phyloP scores from a whole-genome alignment of 495 filamentous ascomycete genomes.

The Daldinia childiae region DNA sequence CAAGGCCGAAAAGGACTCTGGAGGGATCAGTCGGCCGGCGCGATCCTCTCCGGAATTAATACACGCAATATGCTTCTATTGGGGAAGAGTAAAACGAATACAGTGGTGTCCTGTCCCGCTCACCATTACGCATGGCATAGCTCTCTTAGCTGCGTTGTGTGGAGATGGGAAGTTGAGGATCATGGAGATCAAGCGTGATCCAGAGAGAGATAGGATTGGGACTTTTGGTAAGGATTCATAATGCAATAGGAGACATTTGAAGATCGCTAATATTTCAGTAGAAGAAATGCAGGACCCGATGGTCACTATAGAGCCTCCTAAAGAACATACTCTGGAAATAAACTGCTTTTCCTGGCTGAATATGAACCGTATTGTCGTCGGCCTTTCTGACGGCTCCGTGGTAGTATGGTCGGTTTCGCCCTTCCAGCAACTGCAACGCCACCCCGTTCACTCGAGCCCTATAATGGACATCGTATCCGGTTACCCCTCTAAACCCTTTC shows the following conservation, averaged over 20 bases:
- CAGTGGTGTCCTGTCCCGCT: conserved; percentile 57
- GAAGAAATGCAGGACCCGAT: conserved; percentile 54
- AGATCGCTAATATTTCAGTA: conserved; percentile 37
- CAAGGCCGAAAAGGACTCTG: conserved; percentile 23
- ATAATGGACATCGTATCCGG: conserved; percentile 59
- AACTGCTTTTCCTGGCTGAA: conserved; percentile 60
- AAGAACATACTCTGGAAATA: conserved; percentile 55
- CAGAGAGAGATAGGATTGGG: conserved; percentile 27
- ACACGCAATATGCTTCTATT: conserved; percentile 49
- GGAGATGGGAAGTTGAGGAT: conserved; percentile 56
- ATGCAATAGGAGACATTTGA: background rate
- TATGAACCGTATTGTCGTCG: conserved; percentile 57
- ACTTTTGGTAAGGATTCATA: conserved; percentile 47
- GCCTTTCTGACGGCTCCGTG: conserved; percentile 59
- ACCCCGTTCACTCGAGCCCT: conserved; percentile 53
- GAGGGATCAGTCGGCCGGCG: conserved; percentile 37
- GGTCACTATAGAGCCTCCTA: conserved; percentile 50
- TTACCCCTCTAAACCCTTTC: conserved; percentile 57
- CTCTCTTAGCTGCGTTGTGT: conserved; percentile 53
- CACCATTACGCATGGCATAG: conserved; percentile 33
- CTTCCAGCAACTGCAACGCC: conserved; percentile 49
- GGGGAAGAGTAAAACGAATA: conserved; percentile 53
- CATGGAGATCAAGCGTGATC: conserved; percentile 45
- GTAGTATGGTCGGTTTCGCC: conserved; percentile 60
- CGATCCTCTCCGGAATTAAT: conserved; percentile 42